Percentiles rank a stretch among this genome's conserved stretches.
Evolutionary conservation across 2,329 filamentous ascomycete species (phyloP).

Genomic region (Ampelomyces quisqualis): DNA sequence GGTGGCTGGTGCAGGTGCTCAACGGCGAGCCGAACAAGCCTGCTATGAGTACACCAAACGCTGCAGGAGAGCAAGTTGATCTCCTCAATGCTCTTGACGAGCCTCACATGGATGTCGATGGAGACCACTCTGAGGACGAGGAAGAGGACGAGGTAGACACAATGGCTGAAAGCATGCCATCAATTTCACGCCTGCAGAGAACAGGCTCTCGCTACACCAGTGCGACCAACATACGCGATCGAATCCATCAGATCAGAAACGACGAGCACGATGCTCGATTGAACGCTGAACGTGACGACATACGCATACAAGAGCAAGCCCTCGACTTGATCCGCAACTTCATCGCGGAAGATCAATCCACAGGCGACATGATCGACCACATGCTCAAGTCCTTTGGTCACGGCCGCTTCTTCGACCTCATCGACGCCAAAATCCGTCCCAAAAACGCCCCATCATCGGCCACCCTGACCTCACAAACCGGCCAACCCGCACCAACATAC

Average conservation of each 20-base stretch:
- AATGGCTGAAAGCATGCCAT: conserved; percentile 49
- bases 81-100: conserved; percentile 56
- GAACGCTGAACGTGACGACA: conserved; percentile 72
- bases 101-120: conserved; percentile 46
- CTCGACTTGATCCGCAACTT: conserved; percentile 89
- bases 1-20: conserved; percentile 80
- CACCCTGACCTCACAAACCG: conserved; percentile 9
- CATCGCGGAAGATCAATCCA: conserved; percentile 63
- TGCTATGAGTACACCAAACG: conserved; percentile 58
- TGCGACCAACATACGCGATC: conserved; percentile 40
- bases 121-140: conserved; percentile 40
- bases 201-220: conserved; percentile 40
- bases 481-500: conserved; percentile 25
- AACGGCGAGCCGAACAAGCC: conserved; percentile 55
- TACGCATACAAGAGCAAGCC: conserved; percentile 86
- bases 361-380: conserved; percentile 76
- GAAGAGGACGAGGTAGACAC: conserved; percentile 53
- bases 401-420: conserved; percentile 75
- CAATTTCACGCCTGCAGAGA: conserved; percentile 42
- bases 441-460: conserved; percentile 24
- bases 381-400: conserved; percentile 75
- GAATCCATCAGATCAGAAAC: conserved; percentile 55
- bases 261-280: conserved; percentile 67
- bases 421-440: conserved; percentile 74
- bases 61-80: conserved; percentile 61